A percentile compares a stretch with the other conserved stretches of the same genome.
Conservation (phyloP, 192 early-diverging fungal genomes). For the Umbelopsis vinacea region DNA sequence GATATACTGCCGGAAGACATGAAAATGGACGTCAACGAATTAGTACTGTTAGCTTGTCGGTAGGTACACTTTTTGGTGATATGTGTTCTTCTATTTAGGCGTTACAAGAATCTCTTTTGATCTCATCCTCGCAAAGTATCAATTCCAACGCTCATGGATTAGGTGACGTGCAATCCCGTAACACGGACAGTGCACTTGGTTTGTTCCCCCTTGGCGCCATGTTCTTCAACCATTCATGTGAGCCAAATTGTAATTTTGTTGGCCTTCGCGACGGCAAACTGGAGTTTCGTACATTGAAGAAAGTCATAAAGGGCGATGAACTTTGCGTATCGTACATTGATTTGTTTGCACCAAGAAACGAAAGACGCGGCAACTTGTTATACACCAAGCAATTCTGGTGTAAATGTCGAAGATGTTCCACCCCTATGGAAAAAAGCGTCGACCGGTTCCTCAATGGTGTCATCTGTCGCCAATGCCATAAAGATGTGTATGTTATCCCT, state of each 20-base stretch:
- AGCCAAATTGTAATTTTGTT: constrained; percentile 72
- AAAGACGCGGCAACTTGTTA: constrained; percentile 71
- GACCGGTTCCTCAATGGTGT: constrained; percentile 74
- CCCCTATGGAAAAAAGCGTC: constrained; percentile 63
- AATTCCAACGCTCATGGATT: constrained; percentile 68
- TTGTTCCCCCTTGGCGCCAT: constrained; percentile 74
- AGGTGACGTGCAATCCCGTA: constrained; percentile 44
- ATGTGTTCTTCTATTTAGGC: background rate
- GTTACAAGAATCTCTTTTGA: background rate
- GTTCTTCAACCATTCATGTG: constrained; percentile 77
- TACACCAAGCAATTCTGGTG: constrained; percentile 77
- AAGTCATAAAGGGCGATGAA: constrained; percentile 59
- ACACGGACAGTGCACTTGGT: constrained; percentile 62
- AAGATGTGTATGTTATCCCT: constrained; percentile 56
- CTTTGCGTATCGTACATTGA: constrained; percentile 74
- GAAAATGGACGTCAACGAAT: constrained; percentile 40
- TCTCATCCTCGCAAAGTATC: constrained; percentile 52
- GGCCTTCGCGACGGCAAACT: constrained; percentile 59
- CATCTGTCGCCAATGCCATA: constrained; percentile 62
- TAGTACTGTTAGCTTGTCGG: constrained; percentile 42
- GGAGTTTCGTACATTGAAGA: constrained; percentile 60
- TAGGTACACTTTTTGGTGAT: constrained; percentile 50
- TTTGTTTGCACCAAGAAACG: constrained; percentile 68
- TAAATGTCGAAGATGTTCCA: constrained; percentile 70
- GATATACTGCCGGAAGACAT: constrained; percentile 32